phyloP scores from a whole-genome alignment of 352 stramenopile species.

The Achlya hypogyna region DNA sequence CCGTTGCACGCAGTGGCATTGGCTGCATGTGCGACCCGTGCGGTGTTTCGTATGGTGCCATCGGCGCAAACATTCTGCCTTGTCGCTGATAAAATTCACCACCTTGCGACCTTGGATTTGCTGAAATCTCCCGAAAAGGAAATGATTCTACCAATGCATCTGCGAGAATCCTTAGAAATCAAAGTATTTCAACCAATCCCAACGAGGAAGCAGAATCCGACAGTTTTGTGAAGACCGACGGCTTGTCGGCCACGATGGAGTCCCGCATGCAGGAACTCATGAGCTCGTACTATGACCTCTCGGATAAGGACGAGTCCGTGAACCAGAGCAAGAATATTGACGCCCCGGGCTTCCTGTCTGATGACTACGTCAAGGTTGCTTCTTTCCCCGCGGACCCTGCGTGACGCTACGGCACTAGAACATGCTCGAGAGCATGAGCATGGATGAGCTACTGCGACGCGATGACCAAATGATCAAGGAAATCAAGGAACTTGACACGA shows the following conservation, averaged over 20 bases:
- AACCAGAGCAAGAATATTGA: constrained; percentile 68
- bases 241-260: constrained; percentile 13
- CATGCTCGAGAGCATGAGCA: constrained; percentile 43
- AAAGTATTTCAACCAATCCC: constrained; percentile 12
- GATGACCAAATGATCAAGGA: constrained; percentile 79
- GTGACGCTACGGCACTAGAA: constrained; percentile 24
- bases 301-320: constrained; percentile 35
- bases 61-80: background rate
- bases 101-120: background rate
- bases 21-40: too few relatives aligned
- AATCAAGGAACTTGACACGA: constrained; percentile 94
- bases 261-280: constrained; percentile 82
- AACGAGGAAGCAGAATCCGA: background rate
- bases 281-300: constrained; percentile 80
- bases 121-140: background rate
- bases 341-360: constrained; percentile 51
- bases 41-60: background rate
- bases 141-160: background rate
- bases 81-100: background rate
- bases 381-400: background rate
- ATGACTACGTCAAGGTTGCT: constrained; percentile 64
- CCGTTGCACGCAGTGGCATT: too few relatives aligned
- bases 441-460: constrained; percentile 59
- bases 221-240: background rate
- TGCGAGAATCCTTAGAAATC: background rate